Percentiles rank a stretch among this genome's conserved stretches.
Conservation (phyloP, 768 basidiomycete species). For the Amanita polypyramis region DNA sequence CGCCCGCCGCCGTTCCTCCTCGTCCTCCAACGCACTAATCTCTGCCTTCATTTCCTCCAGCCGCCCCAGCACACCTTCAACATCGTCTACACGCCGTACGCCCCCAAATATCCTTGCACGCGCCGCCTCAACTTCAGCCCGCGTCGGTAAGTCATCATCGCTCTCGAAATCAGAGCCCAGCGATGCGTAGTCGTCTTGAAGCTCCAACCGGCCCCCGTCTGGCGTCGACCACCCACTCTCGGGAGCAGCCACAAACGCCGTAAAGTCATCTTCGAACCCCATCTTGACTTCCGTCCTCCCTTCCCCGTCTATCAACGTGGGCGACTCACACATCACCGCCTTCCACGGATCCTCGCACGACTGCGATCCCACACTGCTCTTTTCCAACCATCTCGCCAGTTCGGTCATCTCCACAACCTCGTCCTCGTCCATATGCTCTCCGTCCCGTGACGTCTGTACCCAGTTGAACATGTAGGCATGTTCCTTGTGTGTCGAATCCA, state of each 20-base stretch:
- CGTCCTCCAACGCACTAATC: slow-evolving; percentile 55
- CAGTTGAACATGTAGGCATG: slow-evolving; percentile 29
- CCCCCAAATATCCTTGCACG: slow-evolving; percentile 41
- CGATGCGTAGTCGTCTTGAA: slow-evolving; percentile 32
- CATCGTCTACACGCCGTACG: slow-evolving; percentile 34
- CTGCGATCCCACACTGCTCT: slow-evolving; percentile 39
- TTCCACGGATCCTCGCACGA: slow-evolving; percentile 37
- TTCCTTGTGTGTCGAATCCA: slow-evolving; percentile 12
- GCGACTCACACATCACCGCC: slow-evolving; percentile 13
- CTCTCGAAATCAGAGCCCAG: slow-evolving; percentile 44
- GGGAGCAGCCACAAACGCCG: slow-evolving; percentile 61
- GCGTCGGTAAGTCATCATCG: slow-evolving; percentile 27
- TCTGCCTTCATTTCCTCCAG: slow-evolving; percentile 67
- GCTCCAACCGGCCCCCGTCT: slow-evolving; percentile 10
- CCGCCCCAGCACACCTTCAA: slow-evolving; percentile 46
- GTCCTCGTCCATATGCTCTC: slow-evolving; percentile 17
- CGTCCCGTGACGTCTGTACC: slow-evolving; percentile 30
- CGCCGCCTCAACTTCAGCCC: slow-evolving; percentile 37
- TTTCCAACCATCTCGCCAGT: slow-evolving; percentile 41
- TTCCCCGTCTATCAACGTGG: not conserved
- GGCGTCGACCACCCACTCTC: slow-evolving; percentile 10
- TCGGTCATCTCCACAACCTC: slow-evolving; percentile 16
- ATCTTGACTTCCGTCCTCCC: slow-evolving; percentile 8
- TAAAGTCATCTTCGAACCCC: slow-evolving; percentile 74
- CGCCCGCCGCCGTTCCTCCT: slow-evolving; percentile 51